Evolutionary conservation across 2,329 filamentous ascomycete genomes (phyloP), one percentile per base, ranked within the genome.

Genomic region (Cercospora sp.): DNA sequence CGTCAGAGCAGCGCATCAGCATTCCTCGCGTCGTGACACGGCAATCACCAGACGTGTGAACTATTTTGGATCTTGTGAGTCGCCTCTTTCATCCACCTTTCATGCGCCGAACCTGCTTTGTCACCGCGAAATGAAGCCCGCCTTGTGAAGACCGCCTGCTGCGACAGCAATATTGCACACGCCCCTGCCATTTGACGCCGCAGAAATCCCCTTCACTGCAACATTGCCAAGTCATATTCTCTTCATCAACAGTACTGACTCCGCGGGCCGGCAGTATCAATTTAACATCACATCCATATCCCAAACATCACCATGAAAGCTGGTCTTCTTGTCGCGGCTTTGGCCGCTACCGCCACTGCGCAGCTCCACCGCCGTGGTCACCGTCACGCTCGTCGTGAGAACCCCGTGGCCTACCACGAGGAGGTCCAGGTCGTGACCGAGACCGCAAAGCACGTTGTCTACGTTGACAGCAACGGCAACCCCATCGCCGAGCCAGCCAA

Each of bases 401-500:
- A 61, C 9, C 55, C 69, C 5, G 66, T 69, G 24, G 67, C 68
- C 3, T 65, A 71, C 43, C 72, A 81, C 58, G 78, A 80, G 55
- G 76, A 77, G 51, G 71, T 76, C 64, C 64, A 73, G 60, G 71
- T 75, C 34, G 77, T 82, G 12, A 84, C 82, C 45, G 80, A 83
- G 45, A 72, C 81, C 9, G 81, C 83, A 5, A 80, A 85, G 67
- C 81, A 85, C 61, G 82, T 88, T 30, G 83, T 90, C 73, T 90
- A 86, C 78, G 86, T 90, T 57, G 84, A 91, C 74, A 79, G 85
- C 71, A 77, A 84, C 66, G 87, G 87, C 65, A 81, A 83, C n/a
- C 80, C 83, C 2, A 71, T 88, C 69, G 82, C 80, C 24, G 12
- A 24, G 5, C 24, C 77, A 69, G 59, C 64, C 58, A 62, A 57